Conservation (phyloP, 352 stramenopile genomes). For the Phytophthora hibernalis region DNA sequence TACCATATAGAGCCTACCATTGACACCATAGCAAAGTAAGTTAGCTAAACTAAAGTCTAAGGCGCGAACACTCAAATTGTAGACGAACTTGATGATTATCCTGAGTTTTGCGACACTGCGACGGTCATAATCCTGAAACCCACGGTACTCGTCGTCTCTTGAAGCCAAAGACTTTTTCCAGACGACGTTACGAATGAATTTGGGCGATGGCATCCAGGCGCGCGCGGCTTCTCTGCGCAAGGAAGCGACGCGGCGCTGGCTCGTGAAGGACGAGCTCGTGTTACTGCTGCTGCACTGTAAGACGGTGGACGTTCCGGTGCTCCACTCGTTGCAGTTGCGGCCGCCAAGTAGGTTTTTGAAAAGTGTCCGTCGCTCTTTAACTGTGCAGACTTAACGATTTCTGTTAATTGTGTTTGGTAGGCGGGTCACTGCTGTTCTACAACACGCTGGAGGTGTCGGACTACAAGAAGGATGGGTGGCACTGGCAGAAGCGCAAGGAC, state of each 20-base stretch:
- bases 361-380: background rate
- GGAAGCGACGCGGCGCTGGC: conserved; percentile 69
- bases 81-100: background rate
- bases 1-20: conserved; percentile 43
- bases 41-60: background rate
- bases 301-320: conserved; percentile 49
- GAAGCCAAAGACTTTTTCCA: conserved; percentile 30
- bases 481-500: conserved; percentile 89
- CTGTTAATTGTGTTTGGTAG: conserved; percentile 32
- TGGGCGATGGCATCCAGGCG: conserved; percentile 35
- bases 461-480: conserved; percentile 90
- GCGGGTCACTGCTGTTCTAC: conserved; percentile 77
- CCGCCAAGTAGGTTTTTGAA: conserved; percentile 69
- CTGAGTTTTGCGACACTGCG: conserved; percentile 22
- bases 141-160: conserved; percentile 32
- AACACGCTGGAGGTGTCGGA: conserved; percentile 64
- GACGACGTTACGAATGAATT: conserved; percentile 42
- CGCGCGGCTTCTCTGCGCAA: conserved; percentile 47
- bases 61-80: background rate
- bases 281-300: conserved; percentile 75
- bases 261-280: conserved; percentile 85
- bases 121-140: conserved; percentile 4
- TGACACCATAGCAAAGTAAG: background rate
- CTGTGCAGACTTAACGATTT: background rate
- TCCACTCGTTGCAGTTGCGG: conserved; percentile 48